phyloP scores from a whole-genome alignment of 345 rosid genomes.

The Citrus australasica region DNA sequence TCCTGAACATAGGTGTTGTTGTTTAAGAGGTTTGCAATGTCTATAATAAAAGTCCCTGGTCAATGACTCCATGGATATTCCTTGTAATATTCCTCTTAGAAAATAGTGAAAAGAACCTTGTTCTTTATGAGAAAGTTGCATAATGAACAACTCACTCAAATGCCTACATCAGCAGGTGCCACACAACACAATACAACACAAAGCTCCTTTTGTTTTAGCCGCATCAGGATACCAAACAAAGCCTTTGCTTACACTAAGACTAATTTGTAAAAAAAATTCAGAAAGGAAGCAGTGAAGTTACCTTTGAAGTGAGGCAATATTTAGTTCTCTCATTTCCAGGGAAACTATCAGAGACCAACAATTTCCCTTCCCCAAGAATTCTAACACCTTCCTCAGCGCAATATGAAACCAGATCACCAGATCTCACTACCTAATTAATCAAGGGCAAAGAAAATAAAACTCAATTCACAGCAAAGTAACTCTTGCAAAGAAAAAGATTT shows the following conservation, averaged over 20 bases:
- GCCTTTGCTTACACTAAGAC: background rate
- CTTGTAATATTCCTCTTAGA: background rate
- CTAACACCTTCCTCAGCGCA: slow-evolving; percentile 97
- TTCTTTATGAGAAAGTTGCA: background rate
- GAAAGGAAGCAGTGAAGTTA: slow-evolving; percentile 7
- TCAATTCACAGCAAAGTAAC: background rate
- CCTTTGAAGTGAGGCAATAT: slow-evolving; percentile 96
- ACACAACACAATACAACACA: background rate
- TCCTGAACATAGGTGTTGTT: background rate
- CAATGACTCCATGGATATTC: slow-evolving; percentile 2
- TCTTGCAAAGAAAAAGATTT: background rate
- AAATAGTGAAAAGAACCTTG: background rate
- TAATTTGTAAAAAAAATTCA: background rate
- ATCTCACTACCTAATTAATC: slow-evolving; percentile 71
- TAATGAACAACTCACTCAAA: background rate
- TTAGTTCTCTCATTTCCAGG: slow-evolving; percentile 96
- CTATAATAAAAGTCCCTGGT: background rate
- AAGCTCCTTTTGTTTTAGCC: background rate
- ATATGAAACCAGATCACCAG: slow-evolving; percentile 89
- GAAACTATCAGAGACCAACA: slow-evolving; percentile 85
- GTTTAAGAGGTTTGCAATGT: background rate
- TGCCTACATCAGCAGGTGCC: background rate
- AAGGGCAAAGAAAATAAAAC: background rate
- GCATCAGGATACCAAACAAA: too few species aligned
- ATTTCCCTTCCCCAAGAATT: slow-evolving; percentile 87